Conservation (phyloP, 768 basidiomycete genomes). For the Clathrus columnatus region DNA sequence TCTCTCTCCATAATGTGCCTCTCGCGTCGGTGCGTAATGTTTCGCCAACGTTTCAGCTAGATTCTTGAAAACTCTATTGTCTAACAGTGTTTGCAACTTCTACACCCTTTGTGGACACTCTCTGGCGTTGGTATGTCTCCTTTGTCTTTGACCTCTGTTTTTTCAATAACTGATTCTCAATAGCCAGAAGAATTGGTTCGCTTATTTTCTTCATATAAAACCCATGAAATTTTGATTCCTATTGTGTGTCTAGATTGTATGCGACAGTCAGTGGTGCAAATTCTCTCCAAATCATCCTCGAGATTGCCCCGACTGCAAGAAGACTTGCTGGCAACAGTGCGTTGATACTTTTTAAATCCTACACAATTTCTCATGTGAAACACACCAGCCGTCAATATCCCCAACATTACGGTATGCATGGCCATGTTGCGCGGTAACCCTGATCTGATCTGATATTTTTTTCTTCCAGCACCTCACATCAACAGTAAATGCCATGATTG, state of each 20-base stretch:
- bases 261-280: slow-evolving; percentile 57
- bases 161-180: slow-evolving; percentile 2
- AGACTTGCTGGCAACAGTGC: slow-evolving; percentile 74
- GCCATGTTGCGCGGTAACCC: slow-evolving; percentile 10
- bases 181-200: slow-evolving; percentile 57
- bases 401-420: slow-evolving; percentile 52
- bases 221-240: slow-evolving; percentile 17
- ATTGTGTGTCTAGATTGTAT: too few relatives aligned
- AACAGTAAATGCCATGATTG: slow-evolving; percentile 28
- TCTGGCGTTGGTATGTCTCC: slow-evolving; percentile 38
- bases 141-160: not conserved
- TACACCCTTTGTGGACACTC: slow-evolving; percentile 51
- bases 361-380: slow-evolving; percentile 6
- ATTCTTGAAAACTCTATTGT: slow-evolving; percentile 15
- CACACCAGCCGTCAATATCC: slow-evolving; percentile 59
- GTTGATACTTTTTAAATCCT: slow-evolving; percentile 24
- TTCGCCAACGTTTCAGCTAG: slow-evolving; percentile 10
- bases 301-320: slow-evolving; percentile 51
- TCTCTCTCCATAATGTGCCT: slow-evolving; percentile 50
- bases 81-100: slow-evolving; percentile 50
- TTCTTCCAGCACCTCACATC: slow-evolving; percentile 35
- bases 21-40: slow-evolving; percentile 51
- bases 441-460: slow-evolving; percentile 33
- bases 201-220: slow-evolving; percentile 10
- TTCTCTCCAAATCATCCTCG: slow-evolving; percentile 58